A percentile compares a stretch with the other conserved stretches of the same genome.
Evolutionary conservation across 352 stramenopile genomes (phyloP).

Genomic region (Phytophthora pluvialis): DNA sequence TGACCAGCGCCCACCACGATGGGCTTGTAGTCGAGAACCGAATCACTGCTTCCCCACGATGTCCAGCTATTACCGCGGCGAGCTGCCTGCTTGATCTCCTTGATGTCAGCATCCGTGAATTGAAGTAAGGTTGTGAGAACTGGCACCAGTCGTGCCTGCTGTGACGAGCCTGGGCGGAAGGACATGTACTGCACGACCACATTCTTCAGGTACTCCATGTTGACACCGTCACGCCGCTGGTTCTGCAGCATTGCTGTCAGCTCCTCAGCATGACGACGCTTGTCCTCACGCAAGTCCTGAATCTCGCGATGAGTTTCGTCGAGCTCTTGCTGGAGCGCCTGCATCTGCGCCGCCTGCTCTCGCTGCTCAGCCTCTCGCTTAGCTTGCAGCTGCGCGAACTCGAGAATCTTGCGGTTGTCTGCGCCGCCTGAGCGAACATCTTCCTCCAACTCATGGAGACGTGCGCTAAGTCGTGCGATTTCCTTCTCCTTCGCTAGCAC

Average conservation of each 20-base stretch:
- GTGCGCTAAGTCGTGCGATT: slow-evolving; percentile 58
- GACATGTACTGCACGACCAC: slow-evolving; percentile 92
- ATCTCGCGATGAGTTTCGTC: slow-evolving; percentile 54
- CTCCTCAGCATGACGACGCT: slow-evolving; percentile 67
- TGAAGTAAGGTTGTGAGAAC: slow-evolving; percentile 88
- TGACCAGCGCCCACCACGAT: slow-evolving; percentile 49
- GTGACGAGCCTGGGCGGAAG: slow-evolving; percentile 81
- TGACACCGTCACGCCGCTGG: slow-evolving; percentile 84
- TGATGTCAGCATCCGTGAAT: slow-evolving; percentile 77
- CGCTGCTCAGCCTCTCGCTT: slow-evolving; percentile 77
- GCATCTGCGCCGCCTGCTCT: slow-evolving; percentile 58
- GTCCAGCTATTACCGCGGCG: slow-evolving; percentile 75
- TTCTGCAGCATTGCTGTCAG: slow-evolving; percentile 80
- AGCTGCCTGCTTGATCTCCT: slow-evolving; percentile 75
- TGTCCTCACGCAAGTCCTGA: slow-evolving; percentile 64
- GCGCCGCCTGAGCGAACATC: slow-evolving; percentile 85
- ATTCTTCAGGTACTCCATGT: slow-evolving; percentile 93
- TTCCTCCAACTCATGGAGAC: slow-evolving; percentile 78
- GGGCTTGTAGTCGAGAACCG: slow-evolving; percentile 63
- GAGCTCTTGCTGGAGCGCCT: slow-evolving; percentile 52
- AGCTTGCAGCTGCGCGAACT: slow-evolving; percentile 86
- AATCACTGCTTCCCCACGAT: slow-evolving; percentile 58
- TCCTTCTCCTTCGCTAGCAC: slow-evolving; percentile 85
- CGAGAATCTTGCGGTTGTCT: slow-evolving; percentile 89
- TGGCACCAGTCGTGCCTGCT: slow-evolving; percentile 78